Evolutionary conservation across 192 early-diverging fungal genomes (phyloP), one percentile per base, ranked within the genome.

Genomic region (Diversispora epigaea): DNA sequence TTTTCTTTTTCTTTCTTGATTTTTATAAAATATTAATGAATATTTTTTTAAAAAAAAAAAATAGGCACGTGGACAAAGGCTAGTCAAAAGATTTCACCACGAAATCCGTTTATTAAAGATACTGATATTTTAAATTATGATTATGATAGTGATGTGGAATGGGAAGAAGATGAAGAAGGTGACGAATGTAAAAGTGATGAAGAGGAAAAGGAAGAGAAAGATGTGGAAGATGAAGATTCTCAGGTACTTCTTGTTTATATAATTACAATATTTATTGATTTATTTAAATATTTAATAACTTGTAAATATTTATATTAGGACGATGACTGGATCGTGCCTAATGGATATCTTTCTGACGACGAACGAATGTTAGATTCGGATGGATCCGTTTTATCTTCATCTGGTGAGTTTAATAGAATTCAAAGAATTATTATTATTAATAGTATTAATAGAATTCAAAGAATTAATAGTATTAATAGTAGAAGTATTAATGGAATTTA

Each of bases 151-250:
- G 94, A 95, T 60, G 91, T 88, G 0, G 95, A 95, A 80, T 97
- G 95, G 95, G 93, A 93, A 44, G 89, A 87, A 41, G 93, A 94
- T 46, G 95, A 92, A 44, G 92, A 93, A 71, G 95, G 95, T 19
- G 95, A 97, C 72, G 93, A 95, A 58, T 82, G 91, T 14, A 85
- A 83, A 54, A 91, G 88, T 78, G 92, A 92, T 75, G 94, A 94
- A 41, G 92, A 93, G 6, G 91, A 92, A 4, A 89, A 91, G 39
- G 83, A 83, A 6, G 91, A 92, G 3, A 89, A 91, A 39, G 83
- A 83, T 17, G 50, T 73, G n/a, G 85, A 86, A 11, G 85, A 80
- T 40, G 83, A 85, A 4, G 86, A 82, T 15, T 87, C 15, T 17
- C 12, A 39, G 14, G 63, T 60, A 47, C 14, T 50, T 57, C 4